Evolutionary conservation across 352 stramenopile genomes (phyloP), one percentile per base, ranked within the genome.

Genomic region (Pythium aristosporum): DNA sequence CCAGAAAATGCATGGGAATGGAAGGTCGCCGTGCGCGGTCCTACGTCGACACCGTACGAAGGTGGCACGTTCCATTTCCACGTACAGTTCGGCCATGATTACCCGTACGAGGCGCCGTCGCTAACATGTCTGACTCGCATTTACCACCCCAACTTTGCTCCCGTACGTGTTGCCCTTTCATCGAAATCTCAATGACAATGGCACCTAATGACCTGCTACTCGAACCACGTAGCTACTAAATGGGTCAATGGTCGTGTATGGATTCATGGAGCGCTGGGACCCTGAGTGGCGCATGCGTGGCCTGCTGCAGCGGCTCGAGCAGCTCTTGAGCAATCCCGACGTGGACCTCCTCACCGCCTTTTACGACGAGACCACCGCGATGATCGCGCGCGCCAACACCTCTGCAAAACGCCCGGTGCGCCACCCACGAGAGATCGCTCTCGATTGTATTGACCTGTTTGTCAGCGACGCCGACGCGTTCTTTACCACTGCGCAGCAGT

Each of bases 71-170:
- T 87, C 49, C 43, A 64, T 6, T 88, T 87, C 52, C 67, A 71
- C 53, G 50, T 86, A 36, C 83, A 71, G 7, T 88, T 90, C 59
- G 63, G 73, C 3, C 68, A 73, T 34, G 80, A 87, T 20, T 90
- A 90, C 36, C 80, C 80, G 7, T 90, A 87, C 51, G 75, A 84
- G 47, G 49, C 78, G 7, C 80, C 78, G 2, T 28, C 63, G 0
- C 25, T 90, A n/a, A 70, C 61, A 0, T 84, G 77, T 25, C 53
- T 71, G 16, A 87, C 80, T 12, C 76, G 65, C 20, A 87, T 90
- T 61, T 90, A 88, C 57, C 80, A 90, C 48, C 73, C 79, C n/a
- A 90, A 90, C 60, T 90, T 90, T 49, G 73, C 87, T 11, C 75
- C 79, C 15, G 79, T 88, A 61, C n/a, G 73, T 57, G 3, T 61